Evolutionary conservation across 2,329 filamentous ascomycete species (phyloP).

Genomic region (Neurospora sp.): DNA sequence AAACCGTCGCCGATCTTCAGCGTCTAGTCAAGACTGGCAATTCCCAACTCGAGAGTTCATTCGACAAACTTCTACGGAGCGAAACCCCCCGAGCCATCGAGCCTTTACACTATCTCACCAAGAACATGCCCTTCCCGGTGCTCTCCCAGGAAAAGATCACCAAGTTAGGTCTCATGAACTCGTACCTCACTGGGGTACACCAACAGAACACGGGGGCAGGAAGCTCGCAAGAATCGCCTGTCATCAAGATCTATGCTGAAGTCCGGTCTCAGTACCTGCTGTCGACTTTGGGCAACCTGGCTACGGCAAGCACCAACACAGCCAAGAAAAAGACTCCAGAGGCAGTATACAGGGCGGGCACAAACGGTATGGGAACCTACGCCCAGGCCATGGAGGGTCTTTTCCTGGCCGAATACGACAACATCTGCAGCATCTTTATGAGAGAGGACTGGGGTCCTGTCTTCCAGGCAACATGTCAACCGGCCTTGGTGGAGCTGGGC

Average conservation of each 20-base stretch:
- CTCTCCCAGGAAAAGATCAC: conserved; percentile 67
- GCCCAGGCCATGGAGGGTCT: conserved; percentile 79
- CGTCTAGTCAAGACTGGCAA: conserved; percentile 71
- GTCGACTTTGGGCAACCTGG: conserved; percentile 72
- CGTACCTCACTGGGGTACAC: conserved; percentile 58
- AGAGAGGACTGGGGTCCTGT: conserved; percentile 76
- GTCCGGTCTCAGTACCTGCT: conserved; percentile 81
- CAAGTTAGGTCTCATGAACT: conserved; percentile 70
- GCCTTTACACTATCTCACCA: conserved; percentile 86
- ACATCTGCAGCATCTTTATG: conserved; percentile 77
- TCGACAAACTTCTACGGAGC: conserved; percentile 63
- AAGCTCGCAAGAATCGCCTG: conserved; percentile 52
- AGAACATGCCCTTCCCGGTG: conserved; percentile 74
- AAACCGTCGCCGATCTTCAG: conserved; percentile 72
- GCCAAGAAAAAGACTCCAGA: conserved; percentile 72
- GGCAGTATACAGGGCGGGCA: conserved; percentile 77
- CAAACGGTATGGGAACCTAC: conserved; percentile 86
- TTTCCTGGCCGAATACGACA: conserved; percentile 82
- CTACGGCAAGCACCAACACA: conserved; percentile 76
- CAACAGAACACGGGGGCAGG: conserved; percentile 33
- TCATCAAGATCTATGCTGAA: conserved; percentile 77
- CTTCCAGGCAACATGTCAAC: conserved; percentile 69
- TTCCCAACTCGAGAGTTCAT: conserved; percentile 73
- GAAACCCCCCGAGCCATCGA: conserved; percentile 77
- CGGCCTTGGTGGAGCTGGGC: conserved; percentile 69